Evolutionary conservation across 2,329 filamentous ascomycete species (phyloP), one percentile per base, ranked within the genome.

Genomic region (Fusarium denticulatum): DNA sequence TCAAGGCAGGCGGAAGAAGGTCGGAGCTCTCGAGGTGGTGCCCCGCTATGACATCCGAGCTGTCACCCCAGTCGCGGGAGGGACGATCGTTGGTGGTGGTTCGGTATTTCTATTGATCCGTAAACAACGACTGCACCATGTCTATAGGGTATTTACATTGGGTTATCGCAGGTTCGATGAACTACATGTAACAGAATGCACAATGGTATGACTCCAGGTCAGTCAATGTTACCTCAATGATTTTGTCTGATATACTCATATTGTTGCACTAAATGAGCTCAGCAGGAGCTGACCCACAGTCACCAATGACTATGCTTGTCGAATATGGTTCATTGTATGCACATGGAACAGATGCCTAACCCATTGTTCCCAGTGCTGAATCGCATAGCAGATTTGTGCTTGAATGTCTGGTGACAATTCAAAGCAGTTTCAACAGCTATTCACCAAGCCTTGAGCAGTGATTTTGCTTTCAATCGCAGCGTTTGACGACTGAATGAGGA

Each of bases 31-130:
- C 26, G 62, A 56, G 45, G 32, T 60, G 49, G 56, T 71, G 72
- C 76, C 76, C 76, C 76, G 73, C 76, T 72, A 77, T 76, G 76
- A 73, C 74, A 77, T 78, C 63, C 57, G 63, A 74, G 69, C 73
- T 67, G 50, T 39, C 57, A 42, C 62, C 59, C 39, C 53, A 32
- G 53, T n/a, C 14, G 52, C 24, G 40, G 62, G 32, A 28, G 60
- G 56, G 46, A 57, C 28, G 32, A 50, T 64, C n/a, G 49, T 64
- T 43, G n/a, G 28, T n/a, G 24, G 24, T 26, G 16, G 5, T 6
- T 5, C 59, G 72, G 71, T 12, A 1, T 10, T 59, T 64, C 28
- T 20, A 13, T 74, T 73, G 39, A 40, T 74, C 71, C 71, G 71
- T 20, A 5, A 2, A 7, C 9, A 6, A 6, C 1, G 9, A 15